Evolutionary conservation across 192 early-diverging fungal species (phyloP), one percentile per base, ranked within the genome.

Genomic region (Obelidium mucronatum): DNA sequence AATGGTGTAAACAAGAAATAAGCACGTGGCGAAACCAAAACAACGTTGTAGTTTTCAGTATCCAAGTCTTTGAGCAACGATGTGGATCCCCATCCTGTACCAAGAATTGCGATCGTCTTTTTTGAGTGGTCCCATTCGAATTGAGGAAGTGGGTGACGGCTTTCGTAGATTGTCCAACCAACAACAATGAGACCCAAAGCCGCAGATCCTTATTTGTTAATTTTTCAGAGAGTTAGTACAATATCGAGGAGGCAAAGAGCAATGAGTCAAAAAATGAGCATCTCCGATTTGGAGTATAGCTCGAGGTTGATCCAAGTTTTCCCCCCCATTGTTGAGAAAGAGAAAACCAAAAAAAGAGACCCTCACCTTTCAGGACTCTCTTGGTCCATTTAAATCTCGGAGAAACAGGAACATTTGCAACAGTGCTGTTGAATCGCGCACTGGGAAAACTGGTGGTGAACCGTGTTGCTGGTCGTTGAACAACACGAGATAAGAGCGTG

Each of bases 1-100:
- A 88, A 75, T 15, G 84, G 87, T 1, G 84, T 86, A 79, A 89
- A 87, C 70, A 97, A 83, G 80, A 97, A 97, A 81, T 96, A 97
- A 85, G 95, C 96, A 67, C 93, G 86, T 64, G 94, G 93, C 28
- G 90, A 91, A 1, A 93, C 84, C 1, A 90, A 77, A 81, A 87
- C 78, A 31, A 94, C 93, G 67, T 94, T 94, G 78, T 90, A 94
- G 79, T 94, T 84, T 42, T 88, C 87, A 0, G 93, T 93, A 69
- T 94, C 91, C 63, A 94, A 80, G 59, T 85, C 87, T 79, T 92
- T 91, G 73, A 94, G 81, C 54, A 94, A 65, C 0, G 93, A 88
- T 1, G 82, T 81, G 56, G 77, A 78, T 15, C 81, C 86, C 82
- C 85, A 86, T 15, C 86, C 83, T 26, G 77, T 79, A 6, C 84